These are phyloP conservation scores for Myrmaecium sp. DNA, from an alignment of 2,329 filamentous ascomycete genomes.

Conservation along the genomic window DNA sequence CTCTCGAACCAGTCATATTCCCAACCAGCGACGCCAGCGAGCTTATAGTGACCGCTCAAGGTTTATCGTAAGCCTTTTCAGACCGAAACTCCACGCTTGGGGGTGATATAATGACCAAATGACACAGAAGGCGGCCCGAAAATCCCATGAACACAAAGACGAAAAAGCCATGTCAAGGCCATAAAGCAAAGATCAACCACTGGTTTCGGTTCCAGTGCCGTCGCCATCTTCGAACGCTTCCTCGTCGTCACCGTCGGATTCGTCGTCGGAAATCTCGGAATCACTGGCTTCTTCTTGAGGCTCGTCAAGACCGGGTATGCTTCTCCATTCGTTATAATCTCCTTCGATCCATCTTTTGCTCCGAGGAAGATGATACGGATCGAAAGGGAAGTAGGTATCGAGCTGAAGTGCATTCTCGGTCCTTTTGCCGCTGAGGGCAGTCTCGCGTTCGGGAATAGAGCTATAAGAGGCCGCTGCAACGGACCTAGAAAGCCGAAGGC, in stretches of 20 bases:
- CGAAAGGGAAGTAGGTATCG: conserved; percentile 92
- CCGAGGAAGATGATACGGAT: conserved; percentile 78
- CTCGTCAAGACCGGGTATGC: conserved; percentile 19
- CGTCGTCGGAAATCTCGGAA: conserved; percentile 12
- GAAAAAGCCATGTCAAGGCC: no score
- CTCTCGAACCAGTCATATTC: no score
- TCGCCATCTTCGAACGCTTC: conserved; percentile 10
- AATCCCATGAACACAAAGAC: no score
- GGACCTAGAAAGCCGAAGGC: conserved; percentile 60
- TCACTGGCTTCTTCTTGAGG: conserved; percentile 24
- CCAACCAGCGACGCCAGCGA: no score
- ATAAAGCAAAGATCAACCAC: no score
- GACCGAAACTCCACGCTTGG: conserved; percentile 4
- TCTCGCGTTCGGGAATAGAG: conserved; percentile 34
- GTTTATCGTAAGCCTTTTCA: no score
- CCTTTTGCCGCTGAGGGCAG: conserved; percentile 32
- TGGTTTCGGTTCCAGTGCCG: conserved; percentile 7
- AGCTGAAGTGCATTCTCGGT: conserved; percentile 71
- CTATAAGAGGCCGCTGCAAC: conserved; percentile 34
- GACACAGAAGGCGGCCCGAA: no score
- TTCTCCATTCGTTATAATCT: conserved; percentile 21
- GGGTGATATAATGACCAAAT: not conserved
- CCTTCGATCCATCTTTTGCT: conserved; percentile 78
- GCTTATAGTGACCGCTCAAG: no score
- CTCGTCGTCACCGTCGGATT: conserved; percentile 10